phyloP scores from a whole-genome alignment of 2,329 filamentous ascomycete genomes.

The Macrophomina phaseolina region DNA sequence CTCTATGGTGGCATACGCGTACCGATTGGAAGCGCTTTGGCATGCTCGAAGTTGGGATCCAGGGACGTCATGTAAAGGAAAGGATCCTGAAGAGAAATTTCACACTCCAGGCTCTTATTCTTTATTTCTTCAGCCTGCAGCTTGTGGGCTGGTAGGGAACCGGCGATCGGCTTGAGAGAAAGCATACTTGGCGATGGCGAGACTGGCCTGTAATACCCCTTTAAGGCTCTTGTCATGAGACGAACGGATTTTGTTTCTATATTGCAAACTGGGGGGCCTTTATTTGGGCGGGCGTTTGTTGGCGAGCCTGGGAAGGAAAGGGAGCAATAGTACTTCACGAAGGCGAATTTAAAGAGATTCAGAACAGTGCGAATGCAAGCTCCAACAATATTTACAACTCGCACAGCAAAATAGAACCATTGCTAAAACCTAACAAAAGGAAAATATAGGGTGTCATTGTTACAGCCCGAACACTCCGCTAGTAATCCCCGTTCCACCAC shows the following conservation, averaged over 20 bases:
- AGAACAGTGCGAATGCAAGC: neutral
- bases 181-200: neutral
- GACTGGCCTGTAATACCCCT: constrained; percentile 6
- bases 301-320: neutral
- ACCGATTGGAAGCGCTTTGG: no score
- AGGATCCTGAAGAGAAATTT: no score
- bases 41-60: no score
- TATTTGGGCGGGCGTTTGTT: constrained; percentile 4
- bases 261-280: constrained; percentile 10
- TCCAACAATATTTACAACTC: constrained; percentile 5
- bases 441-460: constrained; percentile 24
- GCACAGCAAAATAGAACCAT: constrained; percentile 1
- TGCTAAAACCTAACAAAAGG: constrained; percentile 16
- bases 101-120: no score
- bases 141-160: no score
- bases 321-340: neutral
- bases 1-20: no score
- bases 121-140: no score
- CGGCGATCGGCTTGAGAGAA: no score
- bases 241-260: neutral
- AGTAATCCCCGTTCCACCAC: constrained; percentile 1
- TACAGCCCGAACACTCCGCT: constrained; percentile 14
- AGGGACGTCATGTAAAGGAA: no score
- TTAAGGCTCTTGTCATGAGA: neutral
- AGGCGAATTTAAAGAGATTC: no score